Evolutionary conservation across 2,329 filamentous ascomycete genomes (phyloP), one percentile per base, ranked within the genome.

Genomic region (Scedosporium boydii): DNA sequence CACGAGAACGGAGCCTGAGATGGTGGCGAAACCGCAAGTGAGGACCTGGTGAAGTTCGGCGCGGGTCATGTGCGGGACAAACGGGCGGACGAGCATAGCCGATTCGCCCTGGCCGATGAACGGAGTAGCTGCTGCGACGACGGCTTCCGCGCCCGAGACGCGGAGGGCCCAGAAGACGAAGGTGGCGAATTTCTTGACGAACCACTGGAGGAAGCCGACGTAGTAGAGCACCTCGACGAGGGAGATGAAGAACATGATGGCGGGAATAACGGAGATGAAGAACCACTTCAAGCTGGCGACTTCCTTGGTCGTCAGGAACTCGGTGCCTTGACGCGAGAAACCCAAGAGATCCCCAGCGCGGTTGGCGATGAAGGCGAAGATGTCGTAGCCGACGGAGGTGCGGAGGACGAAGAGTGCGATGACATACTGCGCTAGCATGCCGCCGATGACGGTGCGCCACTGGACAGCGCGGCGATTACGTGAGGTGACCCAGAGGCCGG

Each of bases 91-190:
- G 70, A 97, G 78, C 89, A 96, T 96, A 64, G 91, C 91, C 26
- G 90, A 95, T 80, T 96, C 93, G 70, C 93, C 92, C 78, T 96
- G 92, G 7, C 93, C 93, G 70, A 96, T 95, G 76, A 96, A 96
- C 7, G 93, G 93, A 0, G 92, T 96, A 9, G 93, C 92, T 41
- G 93, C 90, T 41, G 93, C 93, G 63, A 96, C 93, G 59, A 96
- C 89, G n/a, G 93, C 91, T 75, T 96, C 93, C 56, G 91, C 91
- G 65, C 93, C 93, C 4, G 91, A 96, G 5, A 96, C 91, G 60
- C 85, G 83, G 75, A 97, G 87, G 55, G 81, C 83, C 89, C 91
- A 96, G 83, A 93, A 96, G 82, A 97, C 96, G 76, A 96, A 92
- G 60, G 84, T 82, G 64, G 93, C 91, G 69, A 95, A 90, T 75